These are phyloP conservation scores for Lactarius quietus DNA, from an alignment of 768 basidiomycete genomes.

Conservation along the genomic window DNA sequence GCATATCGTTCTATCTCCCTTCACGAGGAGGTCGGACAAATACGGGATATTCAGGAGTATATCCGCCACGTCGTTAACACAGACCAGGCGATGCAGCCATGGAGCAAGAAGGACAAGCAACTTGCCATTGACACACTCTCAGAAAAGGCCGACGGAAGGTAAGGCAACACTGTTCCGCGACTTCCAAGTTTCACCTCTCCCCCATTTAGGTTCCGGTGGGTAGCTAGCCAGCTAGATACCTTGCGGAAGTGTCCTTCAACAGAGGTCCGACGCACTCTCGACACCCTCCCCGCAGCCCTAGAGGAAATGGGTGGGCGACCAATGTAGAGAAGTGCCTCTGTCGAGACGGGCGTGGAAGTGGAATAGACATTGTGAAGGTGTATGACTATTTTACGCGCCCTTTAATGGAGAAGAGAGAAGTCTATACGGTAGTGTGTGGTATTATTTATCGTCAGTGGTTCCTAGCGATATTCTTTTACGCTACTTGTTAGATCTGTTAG, in stretches of 20 bases:
- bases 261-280: not conserved
- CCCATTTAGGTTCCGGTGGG: constrained; percentile 4
- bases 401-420: not conserved
- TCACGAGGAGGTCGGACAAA: constrained; percentile 6
- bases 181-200: not conserved
- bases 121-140: constrained; percentile 4
- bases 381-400: not conserved
- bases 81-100: not conserved
- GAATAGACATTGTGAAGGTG: not conserved
- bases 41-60: constrained; percentile 1
- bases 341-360: not conserved
- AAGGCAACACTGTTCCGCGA: not conserved
- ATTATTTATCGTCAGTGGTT: not conserved
- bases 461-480: not conserved
- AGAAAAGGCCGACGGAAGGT: constrained; percentile 5
- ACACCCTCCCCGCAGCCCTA: not conserved
- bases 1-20: not conserved
- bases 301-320: not conserved
- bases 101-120: not conserved
- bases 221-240: constrained; percentile 2
- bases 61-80: constrained; percentile 3
- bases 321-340: not conserved
- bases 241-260: not conserved
- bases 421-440: not conserved
- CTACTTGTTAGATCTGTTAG: constrained; percentile 2